These are phyloP conservation scores for Trichoderma semiorbis DNA, from an alignment of 2,329 filamentous ascomycete species.

Conservation along the genomic window DNA sequence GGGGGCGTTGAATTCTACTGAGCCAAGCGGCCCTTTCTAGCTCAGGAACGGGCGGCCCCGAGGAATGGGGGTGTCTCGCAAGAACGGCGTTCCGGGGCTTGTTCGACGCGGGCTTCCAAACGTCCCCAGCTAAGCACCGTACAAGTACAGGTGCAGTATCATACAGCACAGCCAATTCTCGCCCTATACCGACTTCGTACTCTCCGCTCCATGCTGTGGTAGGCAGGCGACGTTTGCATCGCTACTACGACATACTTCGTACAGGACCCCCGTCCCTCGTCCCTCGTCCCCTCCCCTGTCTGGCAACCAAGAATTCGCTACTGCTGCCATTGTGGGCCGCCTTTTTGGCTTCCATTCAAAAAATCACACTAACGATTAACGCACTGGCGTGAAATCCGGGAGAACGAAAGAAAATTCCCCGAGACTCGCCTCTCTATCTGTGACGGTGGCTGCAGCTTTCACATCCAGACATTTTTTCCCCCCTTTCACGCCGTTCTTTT, in stretches of 20 bases:
- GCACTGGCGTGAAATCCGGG: conserved; percentile 5
- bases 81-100: conserved; percentile 11
- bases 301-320: background rate
- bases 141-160: background rate
- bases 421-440: conserved; percentile 3
- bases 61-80: background rate
- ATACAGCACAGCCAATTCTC: background rate
- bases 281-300: background rate
- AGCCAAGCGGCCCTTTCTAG: conserved; percentile 1
- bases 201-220: background rate
- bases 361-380: conserved; percentile 1
- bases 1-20: background rate
- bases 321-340: conserved; percentile 3
- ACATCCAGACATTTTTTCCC: background rate
- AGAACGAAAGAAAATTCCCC: conserved; percentile 9
- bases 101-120: conserved; percentile 3
- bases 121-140: background rate
- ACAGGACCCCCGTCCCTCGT: background rate
- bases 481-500: background rate
- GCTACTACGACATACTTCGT: background rate
- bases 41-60: conserved; percentile 14
- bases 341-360: background rate
- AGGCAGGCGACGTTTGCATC: conserved; percentile 10
- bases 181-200: background rate
- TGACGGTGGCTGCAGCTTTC: background rate